phyloP scores from a whole-genome alignment of 352 stramenopile genomes.

The Elongisporangium prolatum region DNA sequence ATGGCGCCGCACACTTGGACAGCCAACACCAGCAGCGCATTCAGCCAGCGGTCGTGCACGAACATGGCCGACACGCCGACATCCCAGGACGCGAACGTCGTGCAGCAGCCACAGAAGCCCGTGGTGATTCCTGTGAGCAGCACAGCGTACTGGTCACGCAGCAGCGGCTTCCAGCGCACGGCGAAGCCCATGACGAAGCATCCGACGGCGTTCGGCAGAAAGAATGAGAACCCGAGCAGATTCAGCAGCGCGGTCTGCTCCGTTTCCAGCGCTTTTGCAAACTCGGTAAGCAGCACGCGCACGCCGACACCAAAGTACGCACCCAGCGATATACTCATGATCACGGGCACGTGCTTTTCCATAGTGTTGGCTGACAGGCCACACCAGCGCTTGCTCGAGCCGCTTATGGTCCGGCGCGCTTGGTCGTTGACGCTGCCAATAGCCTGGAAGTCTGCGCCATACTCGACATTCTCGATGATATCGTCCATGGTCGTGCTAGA shows the following conservation, averaged over 20 bases:
- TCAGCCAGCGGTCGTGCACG: conserved; percentile 37
- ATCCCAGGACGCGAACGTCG: conserved; percentile 63
- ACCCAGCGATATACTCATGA: conserved; percentile 34
- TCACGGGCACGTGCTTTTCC: conserved; percentile 25
- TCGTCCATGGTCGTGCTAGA: neutral
- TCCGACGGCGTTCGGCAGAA: conserved; percentile 50
- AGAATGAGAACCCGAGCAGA: conserved; percentile 47
- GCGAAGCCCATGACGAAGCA: conserved; percentile 65
- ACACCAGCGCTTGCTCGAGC: neutral
- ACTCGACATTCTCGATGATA: neutral
- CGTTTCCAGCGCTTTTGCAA: conserved; percentile 26
- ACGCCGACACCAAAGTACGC: conserved; percentile 43
- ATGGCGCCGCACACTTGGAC: conserved; percentile 45
- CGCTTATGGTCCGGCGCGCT: neutral
- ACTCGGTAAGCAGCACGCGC: conserved; percentile 46
- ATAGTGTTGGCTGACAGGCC: conserved; percentile 9
- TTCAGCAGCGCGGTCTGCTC: conserved; percentile 39
- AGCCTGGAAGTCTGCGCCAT: neutral
- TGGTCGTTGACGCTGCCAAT: neutral
- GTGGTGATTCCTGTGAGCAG: conserved; percentile 52
- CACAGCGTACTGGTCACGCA: conserved; percentile 39
- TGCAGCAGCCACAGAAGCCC: conserved; percentile 68
- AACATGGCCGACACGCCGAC: conserved; percentile 43
- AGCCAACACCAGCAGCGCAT: conserved; percentile 39
- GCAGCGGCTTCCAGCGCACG: conserved; percentile 32